phyloP scores from a whole-genome alignment of 305 asterid species.

The Fraxinus sp. region DNA sequence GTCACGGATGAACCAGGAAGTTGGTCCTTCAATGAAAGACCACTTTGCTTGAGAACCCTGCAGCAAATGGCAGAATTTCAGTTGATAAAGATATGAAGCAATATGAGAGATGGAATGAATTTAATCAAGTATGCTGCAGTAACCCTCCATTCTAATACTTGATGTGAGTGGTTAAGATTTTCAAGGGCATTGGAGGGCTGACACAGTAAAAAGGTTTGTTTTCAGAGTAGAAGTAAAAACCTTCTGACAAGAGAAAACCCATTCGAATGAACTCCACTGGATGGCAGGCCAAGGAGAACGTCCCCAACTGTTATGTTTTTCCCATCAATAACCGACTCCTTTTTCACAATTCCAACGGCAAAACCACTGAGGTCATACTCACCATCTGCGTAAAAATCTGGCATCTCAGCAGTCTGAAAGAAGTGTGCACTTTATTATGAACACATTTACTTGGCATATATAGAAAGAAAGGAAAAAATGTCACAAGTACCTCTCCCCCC shows the following conservation, averaged over 20 bases:
- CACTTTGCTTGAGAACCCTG: constrained; percentile 80
- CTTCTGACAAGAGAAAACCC: constrained; percentile 94
- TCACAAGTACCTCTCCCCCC: constrained; percentile 82
- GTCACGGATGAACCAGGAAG: constrained; percentile 70
- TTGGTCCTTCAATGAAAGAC: constrained; percentile 60
- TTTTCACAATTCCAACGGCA: constrained; percentile 81
- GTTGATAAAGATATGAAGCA: not conserved
- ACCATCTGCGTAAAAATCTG: constrained; percentile 84
- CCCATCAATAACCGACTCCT: constrained; percentile 78
- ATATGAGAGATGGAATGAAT: not conserved
- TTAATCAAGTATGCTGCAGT: not conserved
- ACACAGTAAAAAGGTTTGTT: not conserved
- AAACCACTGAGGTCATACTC: constrained; percentile 95
- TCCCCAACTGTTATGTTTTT: constrained; percentile 72
- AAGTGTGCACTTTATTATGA: constrained; percentile 16
- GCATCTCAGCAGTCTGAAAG: constrained; percentile 98
- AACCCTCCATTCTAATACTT: not conserved
- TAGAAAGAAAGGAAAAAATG: not conserved
- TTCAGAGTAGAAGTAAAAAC: constrained; percentile 30
- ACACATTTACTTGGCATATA: not conserved
- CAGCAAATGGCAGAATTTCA: not conserved
- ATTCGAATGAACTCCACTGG: constrained; percentile 96
- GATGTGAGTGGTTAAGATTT: not conserved
- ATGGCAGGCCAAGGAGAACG: constrained; percentile 79
- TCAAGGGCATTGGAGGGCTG: not conserved